phyloP scores from a whole-genome alignment of 2,329 filamentous ascomycete genomes.

The Blumeria graminis region DNA sequence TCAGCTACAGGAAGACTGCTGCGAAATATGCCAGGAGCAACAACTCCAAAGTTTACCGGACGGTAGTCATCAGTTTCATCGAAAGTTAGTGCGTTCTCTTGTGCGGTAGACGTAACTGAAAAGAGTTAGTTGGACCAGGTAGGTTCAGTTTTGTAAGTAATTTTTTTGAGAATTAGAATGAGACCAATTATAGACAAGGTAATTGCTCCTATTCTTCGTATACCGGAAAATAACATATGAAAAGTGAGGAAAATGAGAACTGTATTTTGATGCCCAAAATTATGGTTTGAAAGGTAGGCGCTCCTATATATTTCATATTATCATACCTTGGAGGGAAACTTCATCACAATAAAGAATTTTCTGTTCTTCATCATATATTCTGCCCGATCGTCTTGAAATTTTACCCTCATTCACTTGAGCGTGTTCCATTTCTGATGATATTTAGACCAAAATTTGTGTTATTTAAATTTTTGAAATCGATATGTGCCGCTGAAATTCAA shows the following conservation, averaged over 20 bases:
- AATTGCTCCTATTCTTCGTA: too few relatives aligned
- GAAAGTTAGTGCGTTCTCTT: neutral
- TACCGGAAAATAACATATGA: too few relatives aligned
- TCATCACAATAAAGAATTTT: neutral
- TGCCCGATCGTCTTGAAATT: slow-evolving; percentile 5
- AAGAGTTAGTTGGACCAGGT: neutral
- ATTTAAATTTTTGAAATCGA: too few relatives aligned
- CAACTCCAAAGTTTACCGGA: slow-evolving; percentile 53
- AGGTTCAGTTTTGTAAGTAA: too few relatives aligned
- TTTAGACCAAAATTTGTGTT: neutral
- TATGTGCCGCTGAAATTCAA: too few relatives aligned
- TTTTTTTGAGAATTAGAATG: too few relatives aligned
- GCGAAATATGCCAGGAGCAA: slow-evolving; percentile 51
- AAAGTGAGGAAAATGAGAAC: too few relatives aligned
- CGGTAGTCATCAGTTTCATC: slow-evolving; percentile 5
- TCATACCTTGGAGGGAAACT: neutral
- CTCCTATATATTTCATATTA: too few relatives aligned
- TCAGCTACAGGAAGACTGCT: slow-evolving; percentile 54
- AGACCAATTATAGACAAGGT: too few relatives aligned
- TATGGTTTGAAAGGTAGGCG: too few relatives aligned
- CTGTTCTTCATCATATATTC: slow-evolving; percentile 4
- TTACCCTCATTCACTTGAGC: neutral
- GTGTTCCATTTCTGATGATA: neutral
- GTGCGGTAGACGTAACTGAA: neutral
- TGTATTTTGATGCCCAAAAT: too few relatives aligned